Evolutionary conservation across 2,329 filamentous ascomycete genomes (phyloP), one percentile per base, ranked within the genome.

Genomic region (Neofusicoccum laricinum): DNA sequence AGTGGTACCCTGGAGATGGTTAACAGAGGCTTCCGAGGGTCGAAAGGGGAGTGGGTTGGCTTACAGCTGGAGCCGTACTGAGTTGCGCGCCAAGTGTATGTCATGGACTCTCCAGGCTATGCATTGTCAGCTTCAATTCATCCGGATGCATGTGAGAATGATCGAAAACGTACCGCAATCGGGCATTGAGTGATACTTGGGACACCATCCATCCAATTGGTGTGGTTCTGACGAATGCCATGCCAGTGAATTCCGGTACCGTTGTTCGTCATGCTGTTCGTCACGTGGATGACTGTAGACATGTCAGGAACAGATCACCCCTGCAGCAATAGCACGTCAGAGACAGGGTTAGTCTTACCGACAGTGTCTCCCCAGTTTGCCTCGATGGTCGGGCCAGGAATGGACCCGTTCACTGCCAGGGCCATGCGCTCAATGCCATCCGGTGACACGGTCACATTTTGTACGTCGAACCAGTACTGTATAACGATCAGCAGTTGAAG

Each of bases 381-480:
- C 59, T 85, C 81, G 64, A 92, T 88, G 30, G 78, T 76, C 0
- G 91, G 91, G 61, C 90, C 83, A 1, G 91, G 91, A 89, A 90
- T 92, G 77, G 88, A 75, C 4, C 85, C 86, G 71, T 95, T 94
- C 78, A 95, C 89, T 50, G 89, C 90, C 72, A 94, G 91, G 3
- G 85, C 85, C n/a, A 86, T 83, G 36, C 90, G 84, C 43, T 85
- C 80, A 65, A 83, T 83, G 21, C 87, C 88, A 77, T 94, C 91
- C 0, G 91, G 91, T 69, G 90, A 89, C 49, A 79, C 67, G 40
- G 75, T 71, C 1, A 78, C 82, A 21, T 84, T 80, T 65, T 78
- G 83, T 64, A 87, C 72, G 3, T 79, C 82, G 64, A 86, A 85
- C 66, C 86, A 81, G 67, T 86, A 87, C 63, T 65, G 8, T 34